Conservation (phyloP, 2,329 filamentous ascomycete species). For the Fusarium ambrosium region DNA sequence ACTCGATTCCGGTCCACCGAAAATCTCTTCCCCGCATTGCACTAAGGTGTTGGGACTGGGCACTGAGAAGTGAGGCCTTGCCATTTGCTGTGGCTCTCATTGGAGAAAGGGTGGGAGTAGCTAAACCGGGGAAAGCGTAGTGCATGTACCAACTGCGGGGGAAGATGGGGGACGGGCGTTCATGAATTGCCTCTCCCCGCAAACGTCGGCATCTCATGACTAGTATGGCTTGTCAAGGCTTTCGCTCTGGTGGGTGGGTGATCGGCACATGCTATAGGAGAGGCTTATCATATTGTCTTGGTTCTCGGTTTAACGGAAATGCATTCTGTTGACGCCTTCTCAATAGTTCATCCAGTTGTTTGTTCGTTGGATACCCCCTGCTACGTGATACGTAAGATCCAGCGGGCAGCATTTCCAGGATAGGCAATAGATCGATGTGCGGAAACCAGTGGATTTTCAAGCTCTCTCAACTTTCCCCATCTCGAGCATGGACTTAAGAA, state of each 20-base stretch:
- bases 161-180: neutral
- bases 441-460: neutral
- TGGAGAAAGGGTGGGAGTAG: neutral
- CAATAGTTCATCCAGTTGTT: neutral
- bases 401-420: neutral
- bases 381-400: neutral
- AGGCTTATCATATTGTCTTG: neutral
- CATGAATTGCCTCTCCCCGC: neutral
- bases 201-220: slow-evolving; percentile 3
- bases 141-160: slow-evolving; percentile 1
- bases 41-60: neutral
- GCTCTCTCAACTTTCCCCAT: neutral
- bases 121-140: neutral
- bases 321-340: neutral
- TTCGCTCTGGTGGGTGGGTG: neutral
- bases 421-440: neutral
- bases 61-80: slow-evolving; percentile 1
- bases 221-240: neutral
- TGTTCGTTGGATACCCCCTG: neutral
- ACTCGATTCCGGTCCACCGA: slow-evolving; percentile 19
- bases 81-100: neutral
- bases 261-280: neutral
- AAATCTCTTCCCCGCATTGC: slow-evolving; percentile 13
- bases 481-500: neutral
- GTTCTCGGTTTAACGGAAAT: neutral